A percentile compares a stretch with the other conserved stretches of the same genome.
phyloP scores from a whole-genome alignment of 768 basidiomycete genomes.

The Tylopilus balloui region DNA sequence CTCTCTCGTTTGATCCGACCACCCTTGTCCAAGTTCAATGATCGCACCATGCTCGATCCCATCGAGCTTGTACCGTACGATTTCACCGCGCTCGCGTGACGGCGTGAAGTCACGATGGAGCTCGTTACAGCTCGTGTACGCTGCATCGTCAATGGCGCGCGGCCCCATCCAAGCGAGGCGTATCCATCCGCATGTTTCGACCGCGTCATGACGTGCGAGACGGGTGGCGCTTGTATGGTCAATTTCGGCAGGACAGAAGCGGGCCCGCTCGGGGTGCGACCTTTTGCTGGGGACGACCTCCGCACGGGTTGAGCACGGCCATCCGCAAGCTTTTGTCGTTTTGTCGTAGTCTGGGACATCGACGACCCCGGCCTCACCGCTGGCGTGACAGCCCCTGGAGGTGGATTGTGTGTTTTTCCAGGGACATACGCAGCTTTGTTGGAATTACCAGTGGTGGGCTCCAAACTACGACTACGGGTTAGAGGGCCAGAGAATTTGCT shows the following conservation, averaged over 20 bases:
- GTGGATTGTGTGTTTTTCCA: constrained; percentile 28
- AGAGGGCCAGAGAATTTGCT: constrained; percentile 13
- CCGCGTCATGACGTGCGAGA: constrained; percentile 21
- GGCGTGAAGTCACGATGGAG: constrained; percentile 8
- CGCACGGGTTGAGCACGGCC: constrained; percentile 21
- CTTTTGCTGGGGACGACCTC: constrained; percentile 25
- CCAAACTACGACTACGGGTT: constrained; percentile 28
- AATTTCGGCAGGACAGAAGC: constrained; percentile 15
- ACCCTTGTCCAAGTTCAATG: constrained; percentile 38
- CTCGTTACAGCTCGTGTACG: constrained; percentile 21
- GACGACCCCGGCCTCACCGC: constrained; percentile 48
- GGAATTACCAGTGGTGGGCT: constrained; percentile 13
- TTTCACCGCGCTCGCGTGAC: constrained; percentile 11
- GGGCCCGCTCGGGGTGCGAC: constrained; percentile 25
- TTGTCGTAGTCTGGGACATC: constrained; percentile 48
- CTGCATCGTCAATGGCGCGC: constrained; percentile 33
- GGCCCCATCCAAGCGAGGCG: constrained; percentile 30
- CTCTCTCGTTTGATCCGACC: constrained; percentile 64
- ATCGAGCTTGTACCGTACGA: constrained; percentile 11
- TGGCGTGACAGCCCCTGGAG: constrained; percentile 47
- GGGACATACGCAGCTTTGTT: constrained; percentile 26
- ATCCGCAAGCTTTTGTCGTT: constrained; percentile 57
- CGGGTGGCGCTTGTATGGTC: background rate
- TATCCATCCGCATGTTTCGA: constrained; percentile 29
- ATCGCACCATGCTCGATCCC: constrained; percentile 10